These are phyloP conservation scores for Scutellaria baicalensis DNA, from an alignment of 257 asterid genomes.

Conservation along the genomic window DNA sequence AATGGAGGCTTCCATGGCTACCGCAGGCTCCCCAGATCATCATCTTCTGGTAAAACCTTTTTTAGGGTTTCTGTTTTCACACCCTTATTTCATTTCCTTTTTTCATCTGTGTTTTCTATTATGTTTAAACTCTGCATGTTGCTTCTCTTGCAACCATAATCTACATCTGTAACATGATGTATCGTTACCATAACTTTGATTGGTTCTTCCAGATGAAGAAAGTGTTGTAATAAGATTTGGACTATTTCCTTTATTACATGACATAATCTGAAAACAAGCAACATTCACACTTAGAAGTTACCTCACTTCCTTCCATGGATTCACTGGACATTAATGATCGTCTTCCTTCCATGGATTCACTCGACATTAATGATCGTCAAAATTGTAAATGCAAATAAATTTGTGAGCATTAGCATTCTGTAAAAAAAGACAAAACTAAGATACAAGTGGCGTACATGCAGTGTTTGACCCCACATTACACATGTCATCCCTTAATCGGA, in stretches of 20 bases:
- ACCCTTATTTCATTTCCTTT: neutral
- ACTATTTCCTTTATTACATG: too few species aligned
- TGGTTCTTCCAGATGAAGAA: too few species aligned
- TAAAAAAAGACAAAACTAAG: conserved; percentile 18
- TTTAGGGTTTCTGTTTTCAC: neutral
- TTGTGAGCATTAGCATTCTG: neutral
- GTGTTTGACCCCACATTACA: conserved; percentile 33
- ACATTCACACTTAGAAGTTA: too few species aligned
- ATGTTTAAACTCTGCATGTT: too few species aligned
- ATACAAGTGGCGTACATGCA: conserved; percentile 69
- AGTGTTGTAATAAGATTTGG: too few species aligned
- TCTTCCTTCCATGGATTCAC: neutral
- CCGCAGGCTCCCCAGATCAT: conserved; percentile 36
- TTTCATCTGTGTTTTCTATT: neutral
- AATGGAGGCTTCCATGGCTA: conserved; percentile 58
- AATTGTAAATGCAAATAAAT: neutral
- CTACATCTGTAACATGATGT: too few species aligned
- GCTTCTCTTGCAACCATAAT: neutral
- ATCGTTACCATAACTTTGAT: neutral
- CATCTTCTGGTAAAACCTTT: conserved; percentile 26
- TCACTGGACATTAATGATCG: neutral
- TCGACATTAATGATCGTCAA: neutral
- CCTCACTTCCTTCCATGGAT: too few species aligned
- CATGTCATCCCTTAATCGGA: conserved; percentile 26
- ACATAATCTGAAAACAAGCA: too few species aligned